Evolutionary conservation across 257 asterid genomes (phyloP), one percentile per base, ranked within the genome.

Genomic region (Nicotiana undulata): DNA sequence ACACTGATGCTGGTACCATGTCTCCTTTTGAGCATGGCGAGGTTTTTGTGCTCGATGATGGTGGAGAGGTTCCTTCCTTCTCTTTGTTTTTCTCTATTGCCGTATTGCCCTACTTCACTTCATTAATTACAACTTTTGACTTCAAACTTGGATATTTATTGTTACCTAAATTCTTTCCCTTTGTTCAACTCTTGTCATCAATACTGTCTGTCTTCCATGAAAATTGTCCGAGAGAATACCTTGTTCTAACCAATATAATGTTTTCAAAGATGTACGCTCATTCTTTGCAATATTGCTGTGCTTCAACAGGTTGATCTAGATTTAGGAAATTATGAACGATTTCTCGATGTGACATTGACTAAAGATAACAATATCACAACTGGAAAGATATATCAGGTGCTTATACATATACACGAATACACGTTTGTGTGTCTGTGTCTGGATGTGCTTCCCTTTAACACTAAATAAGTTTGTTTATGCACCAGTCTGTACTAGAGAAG

Each of bases 11-110:
- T 60, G 98, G 99, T 59, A 93, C 99, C 16, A 95, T 95, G 99
- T 95, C 99, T 79, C 99, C 99, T 6, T 95, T 95, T 79, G 99
- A 95, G 88, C 99, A 95, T 46, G 99, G 99, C 13, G 99, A 95
- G 89, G 99, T 95, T 85, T 95, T 92, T 76, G 99, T 95, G 80
- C 93, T 95, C 0, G 99, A 95, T 82, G 99, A 95, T 84, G 99
- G 99, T 15, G 99, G 99, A 87, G 99, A 95, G 99, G 99, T 95
- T 78, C 65, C 34, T 15, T 83, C 15, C 22, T 78, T 74, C 76
- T 17, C 79, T 82, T 28, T 0, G 10, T 46, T 44, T 40, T 40
- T 9, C 12, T 9, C 49, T 40, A 40, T 40, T 40, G 49, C 49
- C 49, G 3, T 40, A 37, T 37, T 37, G 8, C 46, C 46, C 46